phyloP scores from a whole-genome alignment of 2,329 filamentous ascomycete species.

The Ophiocordyceps sinensis region DNA sequence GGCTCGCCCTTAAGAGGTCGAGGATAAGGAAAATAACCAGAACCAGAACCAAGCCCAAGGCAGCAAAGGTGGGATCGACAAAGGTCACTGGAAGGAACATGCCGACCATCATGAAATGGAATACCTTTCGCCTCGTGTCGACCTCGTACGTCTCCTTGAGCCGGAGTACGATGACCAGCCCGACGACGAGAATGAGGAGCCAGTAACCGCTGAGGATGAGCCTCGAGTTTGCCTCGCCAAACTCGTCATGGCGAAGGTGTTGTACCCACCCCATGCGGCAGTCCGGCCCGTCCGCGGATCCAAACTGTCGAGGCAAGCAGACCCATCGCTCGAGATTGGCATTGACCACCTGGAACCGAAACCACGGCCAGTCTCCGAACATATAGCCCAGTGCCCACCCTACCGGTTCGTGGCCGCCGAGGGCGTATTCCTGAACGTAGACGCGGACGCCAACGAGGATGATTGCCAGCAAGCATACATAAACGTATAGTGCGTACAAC shows the following conservation, averaged over 20 bases:
- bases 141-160: slow-evolving; percentile 73
- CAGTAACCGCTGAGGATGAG: slow-evolving; percentile 66
- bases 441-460: slow-evolving; percentile 58
- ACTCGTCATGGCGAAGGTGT: slow-evolving; percentile 43
- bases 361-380: slow-evolving; percentile 59
- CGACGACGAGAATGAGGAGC: slow-evolving; percentile 49
- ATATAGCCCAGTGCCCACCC: slow-evolving; percentile 89
- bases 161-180: slow-evolving; percentile 59
- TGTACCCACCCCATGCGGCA: slow-evolving; percentile 47
- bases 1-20: slow-evolving; percentile 78
- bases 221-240: slow-evolving; percentile 72
- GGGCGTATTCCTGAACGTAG: slow-evolving; percentile 52
- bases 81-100: slow-evolving; percentile 86
- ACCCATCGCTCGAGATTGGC: slow-evolving; percentile 64
- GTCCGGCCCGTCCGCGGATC: slow-evolving; percentile 15
- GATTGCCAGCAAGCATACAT: slow-evolving; percentile 48
- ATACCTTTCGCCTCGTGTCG: slow-evolving; percentile 90
- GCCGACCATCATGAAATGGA: slow-evolving; percentile 95
- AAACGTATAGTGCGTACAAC: slow-evolving; percentile 70
- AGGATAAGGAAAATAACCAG: slow-evolving; percentile 77
- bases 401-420: slow-evolving; percentile 64
- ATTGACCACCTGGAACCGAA: slow-evolving; percentile 57
- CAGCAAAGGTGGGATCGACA: slow-evolving; percentile 72
- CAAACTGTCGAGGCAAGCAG: slow-evolving; percentile 41
- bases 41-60: slow-evolving; percentile 64